Evolutionary conservation across 2,329 filamentous ascomycete species (phyloP), one percentile per base, ranked within the genome.

Genomic region (Myotisia sp.): DNA sequence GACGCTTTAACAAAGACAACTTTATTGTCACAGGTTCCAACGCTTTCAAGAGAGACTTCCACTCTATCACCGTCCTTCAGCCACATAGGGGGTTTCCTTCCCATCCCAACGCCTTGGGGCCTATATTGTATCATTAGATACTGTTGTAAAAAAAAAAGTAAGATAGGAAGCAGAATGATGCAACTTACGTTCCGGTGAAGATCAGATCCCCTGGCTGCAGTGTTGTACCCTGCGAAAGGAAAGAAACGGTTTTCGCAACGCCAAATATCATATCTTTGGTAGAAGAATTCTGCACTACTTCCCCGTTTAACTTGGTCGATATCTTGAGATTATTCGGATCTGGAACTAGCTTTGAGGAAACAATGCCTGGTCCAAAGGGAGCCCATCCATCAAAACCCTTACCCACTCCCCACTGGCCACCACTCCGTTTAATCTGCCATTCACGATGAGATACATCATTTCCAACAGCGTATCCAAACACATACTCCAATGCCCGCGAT

Each of bases 391-490:
- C 78, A 43, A 81, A 83, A 3, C 76, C 74, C 54, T 84, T 84
- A 23, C 77, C 78, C 9, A 80, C 58, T 1, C 67, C 69, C 76
- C 77, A 82, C 56, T 83, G 78, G 1, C 75, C 68, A 10, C 74
- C 74, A 10, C 76, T 76, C 26, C 64, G 67, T 52, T 74, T 69
- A 40, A 80, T 55, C 56, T 83, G 78, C 76, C 78, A 85, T 43
- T 82, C 77, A 26, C 80, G 72, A 56, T 83, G 79, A 7, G 76
- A 82, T n/a, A 87, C 70, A 52, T 87, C 81, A 55, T 87, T 81
- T 35, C 79, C 78, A 21, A 81, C 69, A 2, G 74, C 66, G 50
- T 85, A 86, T 4, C 81, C 81, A 2, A 84, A 62, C 2, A 86
- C 76, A 47, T 81, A 76, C 34, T 76, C 61, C n/a, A 85, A 60